These are phyloP conservation scores for Hypsizygus ulmarius DNA, from an alignment of 1,284 basidiomycete species.

Conservation along the genomic window DNA sequence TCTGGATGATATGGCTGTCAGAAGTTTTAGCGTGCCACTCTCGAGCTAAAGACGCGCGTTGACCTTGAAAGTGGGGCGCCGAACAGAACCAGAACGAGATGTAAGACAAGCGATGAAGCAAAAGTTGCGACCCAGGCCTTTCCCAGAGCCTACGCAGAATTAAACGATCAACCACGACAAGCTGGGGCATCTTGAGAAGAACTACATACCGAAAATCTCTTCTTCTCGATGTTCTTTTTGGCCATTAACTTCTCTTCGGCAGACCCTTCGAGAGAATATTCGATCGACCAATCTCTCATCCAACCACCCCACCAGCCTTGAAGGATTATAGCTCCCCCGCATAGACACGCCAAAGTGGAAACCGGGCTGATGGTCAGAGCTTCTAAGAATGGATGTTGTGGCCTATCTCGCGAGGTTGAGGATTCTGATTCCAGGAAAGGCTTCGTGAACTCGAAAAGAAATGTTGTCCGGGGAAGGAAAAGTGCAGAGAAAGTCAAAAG, in stretches of 20 bases:
- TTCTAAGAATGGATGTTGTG: slow-evolving; percentile 64
- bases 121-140: slow-evolving; percentile 57
- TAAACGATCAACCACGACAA: background rate
- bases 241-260: slow-evolving; percentile 41
- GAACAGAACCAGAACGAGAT: slow-evolving; percentile 59
- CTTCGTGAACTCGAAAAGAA: slow-evolving; percentile 38
- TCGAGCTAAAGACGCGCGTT: slow-evolving; percentile 19
- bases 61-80: slow-evolving; percentile 73
- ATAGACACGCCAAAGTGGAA: slow-evolving; percentile 60
- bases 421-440: slow-evolving; percentile 31
- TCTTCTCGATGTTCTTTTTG: slow-evolving; percentile 37
- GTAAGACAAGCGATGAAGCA: slow-evolving; percentile 44
- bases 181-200: slow-evolving; percentile 1
- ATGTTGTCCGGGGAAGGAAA: slow-evolving; percentile 61
- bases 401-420: slow-evolving; percentile 52
- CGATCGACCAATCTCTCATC: slow-evolving; percentile 54
- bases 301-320: slow-evolving; percentile 76
- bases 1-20: slow-evolving; percentile 52
- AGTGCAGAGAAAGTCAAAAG: slow-evolving; percentile 66
- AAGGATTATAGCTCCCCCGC: slow-evolving; percentile 53
- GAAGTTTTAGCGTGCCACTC: slow-evolving; percentile 4
- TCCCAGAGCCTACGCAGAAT: slow-evolving; percentile 36
- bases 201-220: slow-evolving; percentile 37
- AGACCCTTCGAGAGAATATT: slow-evolving; percentile 28
- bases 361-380: slow-evolving; percentile 64